These are phyloP conservation scores for Gomphus bonarii DNA, from an alignment of 1,284 basidiomycete genomes.

Conservation along the genomic window DNA sequence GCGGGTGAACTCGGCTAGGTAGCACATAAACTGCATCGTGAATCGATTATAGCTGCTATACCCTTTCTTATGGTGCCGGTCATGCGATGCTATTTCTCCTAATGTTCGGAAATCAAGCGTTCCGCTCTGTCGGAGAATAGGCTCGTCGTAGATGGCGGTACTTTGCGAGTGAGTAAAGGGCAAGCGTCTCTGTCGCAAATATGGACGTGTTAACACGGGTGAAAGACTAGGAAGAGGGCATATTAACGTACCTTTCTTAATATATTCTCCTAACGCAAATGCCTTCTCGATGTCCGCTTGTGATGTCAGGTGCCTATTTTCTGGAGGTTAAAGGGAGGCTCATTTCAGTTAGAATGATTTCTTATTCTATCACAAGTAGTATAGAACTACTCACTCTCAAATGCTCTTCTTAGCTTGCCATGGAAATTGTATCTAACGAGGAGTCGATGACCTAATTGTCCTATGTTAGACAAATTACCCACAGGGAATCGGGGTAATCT, in stretches of 20 bases:
- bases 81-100: background rate
- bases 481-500: constrained; percentile 72
- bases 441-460: constrained; percentile 8
- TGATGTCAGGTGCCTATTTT: constrained; percentile 62
- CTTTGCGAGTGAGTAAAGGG: constrained; percentile 78
- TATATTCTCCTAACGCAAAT: constrained; percentile 73
- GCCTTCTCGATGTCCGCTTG: constrained; percentile 70
- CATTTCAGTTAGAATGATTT: no score
- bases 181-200: constrained; percentile 60
- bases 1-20: no score
- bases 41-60: no score
- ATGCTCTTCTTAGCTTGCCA: constrained; percentile 54
- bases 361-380: no score
- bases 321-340: constrained; percentile 27
- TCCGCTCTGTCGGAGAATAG: background rate
- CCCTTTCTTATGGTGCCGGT: no score
- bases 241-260: constrained; percentile 68
- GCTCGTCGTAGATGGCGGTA: constrained; percentile 57
- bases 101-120: background rate
- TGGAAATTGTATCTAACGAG: constrained; percentile 60
- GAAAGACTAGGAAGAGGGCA: background rate
- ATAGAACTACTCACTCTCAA: constrained; percentile 52
- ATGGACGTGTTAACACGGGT: background rate
- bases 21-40: no score
- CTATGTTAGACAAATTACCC: constrained; percentile 21